These are phyloP conservation scores for Diaporthe citriasiana DNA, from an alignment of 2,329 filamentous ascomycete genomes.

Conservation along the genomic window DNA sequence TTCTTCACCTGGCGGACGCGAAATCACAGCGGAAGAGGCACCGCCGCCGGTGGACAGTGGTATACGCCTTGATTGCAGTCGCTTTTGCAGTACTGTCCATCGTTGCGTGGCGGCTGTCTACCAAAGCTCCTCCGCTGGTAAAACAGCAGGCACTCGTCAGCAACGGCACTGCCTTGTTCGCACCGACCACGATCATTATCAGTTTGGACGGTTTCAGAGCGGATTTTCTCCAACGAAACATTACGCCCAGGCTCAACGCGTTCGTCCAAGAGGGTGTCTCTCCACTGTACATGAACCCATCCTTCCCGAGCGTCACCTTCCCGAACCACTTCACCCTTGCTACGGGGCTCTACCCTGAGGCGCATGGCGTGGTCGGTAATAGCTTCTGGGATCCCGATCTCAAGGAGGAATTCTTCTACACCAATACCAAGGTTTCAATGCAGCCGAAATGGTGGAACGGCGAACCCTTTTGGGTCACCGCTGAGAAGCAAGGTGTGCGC, in stretches of 20 bases:
- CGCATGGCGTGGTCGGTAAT: constrained; percentile 93
- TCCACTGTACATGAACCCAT: constrained; percentile 91
- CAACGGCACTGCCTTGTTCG: constrained; percentile 92
- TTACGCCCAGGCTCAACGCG: constrained; percentile 85
- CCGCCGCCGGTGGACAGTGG: constrained; percentile 68
- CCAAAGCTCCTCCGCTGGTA: constrained; percentile 56
- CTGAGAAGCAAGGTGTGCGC: constrained; percentile 83
- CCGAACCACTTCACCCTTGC: constrained; percentile 96
- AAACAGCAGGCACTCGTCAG: constrained; percentile 60
- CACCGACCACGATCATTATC: constrained; percentile 91
- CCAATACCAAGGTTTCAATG: constrained; percentile 80
- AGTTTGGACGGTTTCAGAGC: constrained; percentile 96
- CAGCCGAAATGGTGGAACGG: constrained; percentile 95
- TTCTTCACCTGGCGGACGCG: constrained; percentile 63
- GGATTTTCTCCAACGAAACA: constrained; percentile 86
- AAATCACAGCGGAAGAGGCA: constrained; percentile 64
- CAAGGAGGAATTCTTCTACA: constrained; percentile 88
- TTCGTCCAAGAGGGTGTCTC: constrained; percentile 89
- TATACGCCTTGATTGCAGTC: constrained; percentile 65
- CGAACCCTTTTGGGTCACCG: constrained; percentile 94
- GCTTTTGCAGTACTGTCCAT: constrained; percentile 70
- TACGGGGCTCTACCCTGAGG: constrained; percentile 92
- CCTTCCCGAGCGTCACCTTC: constrained; percentile 96
- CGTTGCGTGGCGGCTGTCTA: constrained; percentile 71
- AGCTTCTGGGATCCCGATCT: constrained; percentile 90